These are phyloP conservation scores for Oryza meridionalis DNA, from an alignment of 176 grass and related monocot species.

Conservation along the genomic window DNA sequence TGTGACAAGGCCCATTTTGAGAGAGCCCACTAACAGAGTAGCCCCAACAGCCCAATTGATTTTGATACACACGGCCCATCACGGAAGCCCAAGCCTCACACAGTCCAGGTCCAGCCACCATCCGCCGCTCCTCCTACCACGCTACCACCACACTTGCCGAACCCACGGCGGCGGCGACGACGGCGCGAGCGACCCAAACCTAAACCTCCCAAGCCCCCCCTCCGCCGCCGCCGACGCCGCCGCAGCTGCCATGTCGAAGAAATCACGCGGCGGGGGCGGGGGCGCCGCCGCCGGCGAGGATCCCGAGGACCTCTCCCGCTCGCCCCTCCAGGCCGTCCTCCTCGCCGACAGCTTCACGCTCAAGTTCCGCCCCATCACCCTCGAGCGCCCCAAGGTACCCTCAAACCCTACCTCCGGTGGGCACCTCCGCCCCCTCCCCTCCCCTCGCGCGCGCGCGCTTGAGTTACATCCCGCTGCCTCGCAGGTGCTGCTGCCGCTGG, in stretches of 20 bases:
- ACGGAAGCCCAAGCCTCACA: background rate
- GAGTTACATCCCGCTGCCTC: background rate
- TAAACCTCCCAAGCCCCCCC: conserved; percentile 38
- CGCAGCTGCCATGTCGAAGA: conserved; percentile 65
- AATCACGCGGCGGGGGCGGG: conserved; percentile 46
- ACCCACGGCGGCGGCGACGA: conserved; percentile 41
- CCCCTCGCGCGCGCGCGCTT: background rate
- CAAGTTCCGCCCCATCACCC: conserved; percentile 85
- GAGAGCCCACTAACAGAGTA: too few relatives aligned
- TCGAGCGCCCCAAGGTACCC: conserved; percentile 87
- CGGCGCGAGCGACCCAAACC: conserved; percentile 40
- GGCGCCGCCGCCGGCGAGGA: conserved; percentile 58
- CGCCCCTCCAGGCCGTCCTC: conserved; percentile 84
- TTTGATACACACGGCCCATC: background rate
- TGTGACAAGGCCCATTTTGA: too few relatives aligned
- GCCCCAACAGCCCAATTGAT: too few relatives aligned
- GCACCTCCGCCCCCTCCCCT: background rate
- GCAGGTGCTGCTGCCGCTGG: conserved; percentile 87
- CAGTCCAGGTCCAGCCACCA: conserved; percentile 27
- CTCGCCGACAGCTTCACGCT: conserved; percentile 89
- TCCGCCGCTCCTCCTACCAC: background rate
- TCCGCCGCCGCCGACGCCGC: conserved; percentile 1
- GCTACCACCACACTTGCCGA: background rate
- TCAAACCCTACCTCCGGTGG: background rate
- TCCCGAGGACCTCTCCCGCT: conserved; percentile 69